Conservation (phyloP, 2,329 filamentous ascomycete genomes). For the Verticillium nubilum region DNA sequence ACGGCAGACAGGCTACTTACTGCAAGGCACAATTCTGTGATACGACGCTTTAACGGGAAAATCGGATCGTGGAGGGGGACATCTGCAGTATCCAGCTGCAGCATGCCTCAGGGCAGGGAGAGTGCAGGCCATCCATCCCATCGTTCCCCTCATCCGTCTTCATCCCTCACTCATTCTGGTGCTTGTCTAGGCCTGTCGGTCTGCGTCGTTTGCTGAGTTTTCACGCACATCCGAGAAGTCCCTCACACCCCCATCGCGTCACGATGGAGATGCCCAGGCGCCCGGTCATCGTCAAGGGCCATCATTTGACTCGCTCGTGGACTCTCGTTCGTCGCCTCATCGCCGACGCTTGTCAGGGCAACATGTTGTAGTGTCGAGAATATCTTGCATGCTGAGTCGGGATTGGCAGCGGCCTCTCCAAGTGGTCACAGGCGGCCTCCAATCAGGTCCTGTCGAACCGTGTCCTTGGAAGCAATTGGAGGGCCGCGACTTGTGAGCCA, state of each 20-base stretch:
- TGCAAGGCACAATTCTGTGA: slow-evolving; percentile 2
- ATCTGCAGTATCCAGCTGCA: not conserved
- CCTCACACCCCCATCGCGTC: slow-evolving; percentile 4
- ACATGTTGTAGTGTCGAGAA: not conserved
- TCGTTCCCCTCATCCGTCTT: not conserved
- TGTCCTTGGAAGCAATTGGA: slow-evolving; percentile 7
- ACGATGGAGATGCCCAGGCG: slow-evolving; percentile 2
- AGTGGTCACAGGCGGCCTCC: slow-evolving; percentile 11
- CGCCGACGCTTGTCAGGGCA: not conserved
- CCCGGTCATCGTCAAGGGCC: not conserved
- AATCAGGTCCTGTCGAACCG: slow-evolving; percentile 10
- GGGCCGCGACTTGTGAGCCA: slow-evolving; percentile 3
- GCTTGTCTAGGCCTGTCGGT: not conserved
- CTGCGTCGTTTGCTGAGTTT: not conserved
- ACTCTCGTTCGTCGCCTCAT: not conserved
- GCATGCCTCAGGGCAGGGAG: not conserved
- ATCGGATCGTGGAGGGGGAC: not conserved
- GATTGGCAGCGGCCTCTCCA: slow-evolving; percentile 3
- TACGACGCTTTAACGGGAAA: not conserved
- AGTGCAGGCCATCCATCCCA: not conserved
- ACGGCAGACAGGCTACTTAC: slow-evolving; percentile 1
- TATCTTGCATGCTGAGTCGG: not conserved
- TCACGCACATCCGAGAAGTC: slow-evolving; percentile 3
- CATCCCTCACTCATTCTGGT: too few species aligned
- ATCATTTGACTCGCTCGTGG: not conserved